Conservation (phyloP, 495 filamentous ascomycete species). For the Trichocladium antarcticum region DNA sequence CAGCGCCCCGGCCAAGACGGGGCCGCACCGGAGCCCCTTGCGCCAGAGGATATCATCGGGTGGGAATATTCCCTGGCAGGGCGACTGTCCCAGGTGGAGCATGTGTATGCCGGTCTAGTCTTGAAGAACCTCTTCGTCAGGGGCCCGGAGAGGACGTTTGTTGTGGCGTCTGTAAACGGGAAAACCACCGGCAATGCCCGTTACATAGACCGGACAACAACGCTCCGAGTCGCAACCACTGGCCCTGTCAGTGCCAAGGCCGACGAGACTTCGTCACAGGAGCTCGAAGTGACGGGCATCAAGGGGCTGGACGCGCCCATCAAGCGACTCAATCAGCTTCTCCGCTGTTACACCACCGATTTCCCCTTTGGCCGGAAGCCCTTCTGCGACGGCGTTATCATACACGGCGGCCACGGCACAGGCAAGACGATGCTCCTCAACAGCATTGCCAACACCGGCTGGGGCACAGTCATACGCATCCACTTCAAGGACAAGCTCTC, state of each 20-base stretch:
- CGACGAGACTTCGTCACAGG: slow-evolving; percentile 10
- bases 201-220: slow-evolving; percentile 29
- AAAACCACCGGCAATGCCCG: slow-evolving; percentile 28
- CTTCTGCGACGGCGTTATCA: slow-evolving; percentile 48
- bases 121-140: slow-evolving; percentile 37
- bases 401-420: slow-evolving; percentile 75
- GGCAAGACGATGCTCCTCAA: slow-evolving; percentile 66
- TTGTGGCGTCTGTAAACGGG: slow-evolving; percentile 38
- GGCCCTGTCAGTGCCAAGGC: slow-evolving; percentile 2
- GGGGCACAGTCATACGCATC: slow-evolving; percentile 55
- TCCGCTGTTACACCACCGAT: slow-evolving; percentile 44
- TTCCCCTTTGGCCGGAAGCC: slow-evolving; percentile 22
- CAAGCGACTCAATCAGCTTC: slow-evolving; percentile 52
- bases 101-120: slow-evolving; percentile 38
- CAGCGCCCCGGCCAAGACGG: slow-evolving; percentile 11
- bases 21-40: slow-evolving; percentile 5
- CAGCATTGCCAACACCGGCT: slow-evolving; percentile 54
- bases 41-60: slow-evolving; percentile 12
- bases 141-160: slow-evolving; percentile 38
- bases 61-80: slow-evolving; percentile 26
- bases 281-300: slow-evolving; percentile 39
- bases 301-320: slow-evolving; percentile 55
- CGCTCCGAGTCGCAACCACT: slow-evolving; percentile 25
- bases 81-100: slow-evolving; percentile 32
- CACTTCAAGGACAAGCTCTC: slow-evolving; percentile 44